phyloP scores from a whole-genome alignment of 2,329 filamentous ascomycete genomes.

The Xylaria sp. region DNA sequence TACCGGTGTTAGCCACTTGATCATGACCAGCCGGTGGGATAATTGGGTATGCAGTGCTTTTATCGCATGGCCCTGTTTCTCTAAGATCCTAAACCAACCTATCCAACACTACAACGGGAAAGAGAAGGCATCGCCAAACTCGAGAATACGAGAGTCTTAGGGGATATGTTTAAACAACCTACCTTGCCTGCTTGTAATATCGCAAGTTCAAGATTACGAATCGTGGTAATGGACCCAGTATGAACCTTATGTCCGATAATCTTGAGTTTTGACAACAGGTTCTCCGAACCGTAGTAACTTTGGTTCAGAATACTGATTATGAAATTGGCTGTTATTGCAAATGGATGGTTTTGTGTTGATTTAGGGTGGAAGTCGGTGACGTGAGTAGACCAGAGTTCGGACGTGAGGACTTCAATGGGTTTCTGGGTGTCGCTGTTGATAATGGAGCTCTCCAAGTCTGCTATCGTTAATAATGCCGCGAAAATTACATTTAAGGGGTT shows the following conservation, averaged over 20 bases:
- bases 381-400: constrained; percentile 48
- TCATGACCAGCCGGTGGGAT: not conserved
- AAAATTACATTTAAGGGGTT: not conserved
- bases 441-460: constrained; percentile 52
- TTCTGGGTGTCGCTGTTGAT: constrained; percentile 37
- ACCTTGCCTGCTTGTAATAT: constrained; percentile 56
- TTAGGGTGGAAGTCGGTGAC: constrained; percentile 37
- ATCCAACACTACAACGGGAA: too few species aligned
- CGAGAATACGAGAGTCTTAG: not conserved
- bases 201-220: constrained; percentile 54
- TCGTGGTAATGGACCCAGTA: constrained; percentile 42
- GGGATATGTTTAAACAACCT: constrained; percentile 19
- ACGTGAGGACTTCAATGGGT: constrained; percentile 42
- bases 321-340: constrained; percentile 40
- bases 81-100: too few species aligned
- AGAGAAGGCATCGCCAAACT: not conserved
- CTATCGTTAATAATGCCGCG: constrained; percentile 12
- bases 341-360: constrained; percentile 34
- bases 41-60: not conserved
- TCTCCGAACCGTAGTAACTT: constrained; percentile 37
- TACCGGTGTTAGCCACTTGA: constrained; percentile 23
- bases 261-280: constrained; percentile 40
- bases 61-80: not conserved
- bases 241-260: constrained; percentile 41
- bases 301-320: constrained; percentile 43